Evolutionary conservation across 2,329 filamentous ascomycete genomes (phyloP).

Genomic region (Dothistroma pini): DNA sequence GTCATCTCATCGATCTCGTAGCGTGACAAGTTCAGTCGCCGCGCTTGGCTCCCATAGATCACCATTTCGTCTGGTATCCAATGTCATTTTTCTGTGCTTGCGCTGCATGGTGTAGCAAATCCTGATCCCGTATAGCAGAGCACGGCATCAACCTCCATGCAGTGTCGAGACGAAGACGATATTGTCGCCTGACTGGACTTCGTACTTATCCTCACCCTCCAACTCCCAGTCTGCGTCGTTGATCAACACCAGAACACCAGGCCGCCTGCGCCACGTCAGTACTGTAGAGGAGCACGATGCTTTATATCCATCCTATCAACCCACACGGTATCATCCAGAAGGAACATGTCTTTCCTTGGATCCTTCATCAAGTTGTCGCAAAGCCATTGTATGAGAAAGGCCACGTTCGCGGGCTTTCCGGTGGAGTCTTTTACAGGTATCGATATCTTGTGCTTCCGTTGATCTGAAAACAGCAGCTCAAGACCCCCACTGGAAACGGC

Average conservation of each 20-base stretch:
- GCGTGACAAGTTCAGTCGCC: too few relatives aligned
- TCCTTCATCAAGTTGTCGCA: conserved; percentile 83
- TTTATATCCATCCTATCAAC: conserved; percentile 38
- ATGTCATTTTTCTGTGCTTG: neutral
- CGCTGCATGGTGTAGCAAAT: neutral
- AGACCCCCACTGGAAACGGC: conserved; percentile 65
- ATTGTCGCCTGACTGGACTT: conserved; percentile 76
- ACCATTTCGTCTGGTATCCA: too few relatives aligned
- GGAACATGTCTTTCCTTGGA: conserved; percentile 79
- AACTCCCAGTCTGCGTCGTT: conserved; percentile 99
- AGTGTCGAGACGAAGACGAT: conserved; percentile 95
- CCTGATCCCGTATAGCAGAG: neutral
- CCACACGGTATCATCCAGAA: conserved; percentile 83
- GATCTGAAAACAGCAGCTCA: conserved; percentile 87
- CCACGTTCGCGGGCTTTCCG: conserved; percentile 63
- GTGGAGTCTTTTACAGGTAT: conserved; percentile 62
- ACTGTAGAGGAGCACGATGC: neutral
- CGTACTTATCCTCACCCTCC: conserved; percentile 88
- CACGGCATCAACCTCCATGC: conserved; percentile 70
- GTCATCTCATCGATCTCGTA: too few relatives aligned
- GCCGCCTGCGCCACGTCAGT: conserved; percentile 60
- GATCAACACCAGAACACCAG: conserved; percentile 91
- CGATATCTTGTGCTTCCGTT: conserved; percentile 66
- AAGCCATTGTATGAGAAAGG: conserved; percentile 72
- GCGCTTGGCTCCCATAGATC: too few relatives aligned